phyloP scores from a whole-genome alignment of 1,284 basidiomycete species.

The Ceratobasidium sp. region DNA sequence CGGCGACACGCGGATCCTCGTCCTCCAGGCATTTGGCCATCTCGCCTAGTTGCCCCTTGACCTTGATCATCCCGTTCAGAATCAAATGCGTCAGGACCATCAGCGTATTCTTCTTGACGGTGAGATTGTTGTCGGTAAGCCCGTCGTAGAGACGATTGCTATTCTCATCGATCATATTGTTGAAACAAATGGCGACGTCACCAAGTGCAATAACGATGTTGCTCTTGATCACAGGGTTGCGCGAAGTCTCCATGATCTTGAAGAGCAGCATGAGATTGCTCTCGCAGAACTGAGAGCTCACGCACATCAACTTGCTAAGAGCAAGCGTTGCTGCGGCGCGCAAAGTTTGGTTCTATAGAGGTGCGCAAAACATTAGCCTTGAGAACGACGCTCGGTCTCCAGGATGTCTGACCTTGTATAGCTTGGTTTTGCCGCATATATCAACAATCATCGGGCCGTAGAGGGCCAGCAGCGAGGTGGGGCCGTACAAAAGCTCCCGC shows the following conservation, averaged over 20 bases:
- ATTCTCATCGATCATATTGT: conserved; percentile 95
- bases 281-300: conserved; percentile 94
- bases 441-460: conserved; percentile 91
- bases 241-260: conserved; percentile 90
- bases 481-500: conserved; percentile 85
- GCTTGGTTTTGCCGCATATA: conserved; percentile 86
- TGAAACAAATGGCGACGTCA: conserved; percentile 96
- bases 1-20: conserved; percentile 84
- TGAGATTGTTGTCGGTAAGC: conserved; percentile 81
- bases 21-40: conserved; percentile 99
- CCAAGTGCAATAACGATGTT: conserved; percentile 98
- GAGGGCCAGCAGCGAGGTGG: conserved; percentile 79
- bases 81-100: conserved; percentile 99
- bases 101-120: conserved; percentile 98
- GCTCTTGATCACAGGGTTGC: conserved; percentile 86
- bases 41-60: conserved; percentile 97
- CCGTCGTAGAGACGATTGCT: conserved; percentile 95
- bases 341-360: conserved; percentile 83
- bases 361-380: neutral
- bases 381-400: neutral
- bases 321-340: conserved; percentile 87
- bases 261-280: conserved; percentile 86
- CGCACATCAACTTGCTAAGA: conserved; percentile 96
- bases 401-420: conserved; percentile 71
- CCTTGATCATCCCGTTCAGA: conserved; percentile 99